Evolutionary conservation across 805 yeast genomes (phyloP).

Genomic region (Pichia nakasei): DNA sequence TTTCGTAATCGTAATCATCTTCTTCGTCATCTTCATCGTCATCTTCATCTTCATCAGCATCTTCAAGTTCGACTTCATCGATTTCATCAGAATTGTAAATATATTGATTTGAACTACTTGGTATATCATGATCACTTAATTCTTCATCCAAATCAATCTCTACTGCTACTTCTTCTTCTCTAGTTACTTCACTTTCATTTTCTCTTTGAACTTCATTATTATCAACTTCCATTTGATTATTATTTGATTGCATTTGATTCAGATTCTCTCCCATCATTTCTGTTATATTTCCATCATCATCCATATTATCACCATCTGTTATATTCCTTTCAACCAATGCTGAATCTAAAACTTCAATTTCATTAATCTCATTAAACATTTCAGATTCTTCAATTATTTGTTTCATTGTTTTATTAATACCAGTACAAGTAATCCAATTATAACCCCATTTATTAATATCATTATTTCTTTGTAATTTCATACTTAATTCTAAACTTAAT

Average conservation of each 20-base stretch:
- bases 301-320: too few relatives aligned
- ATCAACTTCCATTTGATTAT: slow-evolving; percentile 6
- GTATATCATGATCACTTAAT: slow-evolving; percentile 31
- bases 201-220: slow-evolving; percentile 14
- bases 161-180: slow-evolving; percentile 9
- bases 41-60: slow-evolving; percentile 7
- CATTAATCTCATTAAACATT: not conserved
- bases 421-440: slow-evolving; percentile 39
- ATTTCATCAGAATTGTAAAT: slow-evolving; percentile 5
- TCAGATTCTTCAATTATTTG: slow-evolving; percentile 21
- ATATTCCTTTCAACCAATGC: not conserved
- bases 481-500: slow-evolving; percentile 11
- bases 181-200: not conserved
- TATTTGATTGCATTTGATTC: slow-evolving; percentile 6
- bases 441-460: slow-evolving; percentile 10
- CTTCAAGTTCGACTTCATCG: slow-evolving; percentile 25
- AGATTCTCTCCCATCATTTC: slow-evolving; percentile 17
- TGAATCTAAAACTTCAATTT: not conserved
- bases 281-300: slow-evolving; percentile 6
- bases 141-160: slow-evolving; percentile 44
- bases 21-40: not conserved
- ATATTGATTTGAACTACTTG: not conserved
- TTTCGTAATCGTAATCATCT: slow-evolving; percentile 11
- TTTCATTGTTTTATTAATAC: slow-evolving; percentile 40
- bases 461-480: slow-evolving; percentile 6